A percentile compares a stretch with the other conserved stretches of the same genome.
Conservation (phyloP, 306 rosid genomes). For the Quercus glauca region DNA sequence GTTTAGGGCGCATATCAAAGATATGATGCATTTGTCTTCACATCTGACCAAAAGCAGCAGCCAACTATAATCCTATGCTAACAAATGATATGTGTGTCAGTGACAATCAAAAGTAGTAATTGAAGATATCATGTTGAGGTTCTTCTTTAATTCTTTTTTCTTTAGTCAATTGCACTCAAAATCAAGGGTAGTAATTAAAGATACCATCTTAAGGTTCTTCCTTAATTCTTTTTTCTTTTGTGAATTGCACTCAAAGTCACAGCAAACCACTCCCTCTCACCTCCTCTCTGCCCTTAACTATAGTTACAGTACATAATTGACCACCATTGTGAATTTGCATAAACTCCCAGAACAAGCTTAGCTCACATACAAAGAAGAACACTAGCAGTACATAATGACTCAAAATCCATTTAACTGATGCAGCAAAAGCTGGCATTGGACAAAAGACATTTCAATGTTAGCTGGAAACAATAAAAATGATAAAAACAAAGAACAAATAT, state of each 20-base stretch:
- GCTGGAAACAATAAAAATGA: neutral
- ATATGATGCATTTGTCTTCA: neutral
- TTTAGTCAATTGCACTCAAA: neutral
- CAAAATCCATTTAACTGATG: neutral
- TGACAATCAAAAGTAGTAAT: no score
- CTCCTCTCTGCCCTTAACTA: neutral
- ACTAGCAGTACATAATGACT: neutral
- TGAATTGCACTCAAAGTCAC: no score
- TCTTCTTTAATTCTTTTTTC: no score
- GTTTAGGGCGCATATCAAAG: neutral
- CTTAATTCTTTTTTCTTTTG: neutral
- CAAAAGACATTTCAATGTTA: neutral
- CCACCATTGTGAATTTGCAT: neutral
- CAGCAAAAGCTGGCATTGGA: neutral
- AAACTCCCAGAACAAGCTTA: neutral
- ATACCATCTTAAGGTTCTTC: neutral
- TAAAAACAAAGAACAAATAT: no score
- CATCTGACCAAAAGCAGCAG: neutral
- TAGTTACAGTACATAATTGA: neutral
- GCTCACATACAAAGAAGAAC: neutral
- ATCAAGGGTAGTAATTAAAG: neutral
- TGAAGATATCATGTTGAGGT: no score
- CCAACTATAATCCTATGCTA: no score
- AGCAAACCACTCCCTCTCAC: no score
- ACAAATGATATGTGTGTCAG: no score